A percentile compares a stretch with the other conserved stretches of the same genome.
phyloP scores from a whole-genome alignment of 1,284 basidiomycete genomes.

The Pholiota adiposa region DNA sequence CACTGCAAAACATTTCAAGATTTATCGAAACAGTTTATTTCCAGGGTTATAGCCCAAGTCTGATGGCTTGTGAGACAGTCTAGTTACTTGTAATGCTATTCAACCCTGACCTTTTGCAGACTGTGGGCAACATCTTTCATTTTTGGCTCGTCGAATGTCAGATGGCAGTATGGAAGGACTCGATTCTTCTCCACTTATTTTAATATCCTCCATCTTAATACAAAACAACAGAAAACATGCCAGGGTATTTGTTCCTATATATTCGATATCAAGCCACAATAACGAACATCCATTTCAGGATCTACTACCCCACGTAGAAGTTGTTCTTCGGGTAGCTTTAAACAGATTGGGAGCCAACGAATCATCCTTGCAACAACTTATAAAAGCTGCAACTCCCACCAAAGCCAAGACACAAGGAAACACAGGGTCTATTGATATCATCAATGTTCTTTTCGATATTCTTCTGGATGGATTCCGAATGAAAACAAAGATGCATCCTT shows the following conservation, averaged over 20 bases:
- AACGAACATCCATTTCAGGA: conserved; percentile 45
- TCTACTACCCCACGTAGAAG: conserved; percentile 59
- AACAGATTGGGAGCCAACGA: conserved; percentile 53
- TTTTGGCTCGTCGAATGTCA: conserved; percentile 55
- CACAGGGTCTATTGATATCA: conserved; percentile 44
- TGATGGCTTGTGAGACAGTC: conserved; percentile 55
- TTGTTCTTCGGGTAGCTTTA: conserved; percentile 55
- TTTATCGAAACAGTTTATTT: conserved; percentile 61
- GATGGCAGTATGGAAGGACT: conserved; percentile 52
- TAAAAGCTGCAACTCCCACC: conserved; percentile 52
- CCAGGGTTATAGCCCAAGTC: conserved; percentile 49
- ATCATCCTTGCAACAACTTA: conserved; percentile 49
- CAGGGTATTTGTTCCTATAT: conserved; percentile 44
- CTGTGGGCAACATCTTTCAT: conserved; percentile 55
- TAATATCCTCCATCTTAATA: conserved; percentile 54
- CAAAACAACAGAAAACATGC: conserved; percentile 64
- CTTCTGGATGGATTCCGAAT: conserved; percentile 55
- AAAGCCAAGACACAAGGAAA: conserved; percentile 37
- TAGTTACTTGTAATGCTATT: not conserved
- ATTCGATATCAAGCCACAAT: not conserved
- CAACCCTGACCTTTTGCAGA: conserved; percentile 40
- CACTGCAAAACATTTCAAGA: conserved; percentile 57
- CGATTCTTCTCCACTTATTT: conserved; percentile 59
- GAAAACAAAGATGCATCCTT: conserved; percentile 54
- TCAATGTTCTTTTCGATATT: conserved; percentile 57